Conservation (phyloP, 2,329 filamentous ascomycete species). For the Ophiostoma sp. region DNA sequence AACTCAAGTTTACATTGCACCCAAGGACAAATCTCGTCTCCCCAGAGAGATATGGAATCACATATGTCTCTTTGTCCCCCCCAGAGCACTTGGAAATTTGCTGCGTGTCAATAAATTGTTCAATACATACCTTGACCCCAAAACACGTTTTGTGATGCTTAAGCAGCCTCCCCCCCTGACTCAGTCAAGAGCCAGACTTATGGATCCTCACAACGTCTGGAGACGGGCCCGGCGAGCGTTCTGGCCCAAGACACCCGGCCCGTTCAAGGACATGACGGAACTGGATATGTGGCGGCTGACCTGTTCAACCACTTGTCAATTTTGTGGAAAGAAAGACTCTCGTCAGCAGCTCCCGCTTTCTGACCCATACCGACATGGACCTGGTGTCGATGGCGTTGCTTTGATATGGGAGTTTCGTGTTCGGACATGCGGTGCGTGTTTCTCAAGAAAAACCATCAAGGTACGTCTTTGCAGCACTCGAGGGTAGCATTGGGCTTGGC, state of each 20-base stretch:
- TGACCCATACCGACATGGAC: conserved; percentile 55
- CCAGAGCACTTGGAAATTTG: conserved; percentile 58
- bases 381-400: conserved; percentile 55
- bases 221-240: conserved; percentile 60
- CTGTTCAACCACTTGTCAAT: conserved; percentile 60
- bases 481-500: not conserved
- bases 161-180: not conserved
- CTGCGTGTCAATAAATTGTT: conserved; percentile 64
- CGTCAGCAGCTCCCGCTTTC: conserved; percentile 30
- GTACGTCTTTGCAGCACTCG: conserved; percentile 41
- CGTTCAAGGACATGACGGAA: conserved; percentile 60
- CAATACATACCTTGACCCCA: conserved; percentile 53
- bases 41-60: conserved; percentile 63
- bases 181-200: conserved; percentile 18
- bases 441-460: conserved; percentile 57
- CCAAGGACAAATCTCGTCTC: conserved; percentile 36
- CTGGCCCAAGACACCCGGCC: conserved; percentile 63
- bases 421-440: conserved; percentile 61
- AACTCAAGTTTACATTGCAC: not conserved
- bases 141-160: conserved; percentile 30
- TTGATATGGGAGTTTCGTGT: conserved; percentile 68
- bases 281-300: conserved; percentile 71
- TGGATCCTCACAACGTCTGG: conserved; percentile 65
- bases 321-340: conserved; percentile 49
- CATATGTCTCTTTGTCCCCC: conserved; percentile 62